Conservation (phyloP, 352 stramenopile species). For the Pilasporangium apinafurcum region DNA sequence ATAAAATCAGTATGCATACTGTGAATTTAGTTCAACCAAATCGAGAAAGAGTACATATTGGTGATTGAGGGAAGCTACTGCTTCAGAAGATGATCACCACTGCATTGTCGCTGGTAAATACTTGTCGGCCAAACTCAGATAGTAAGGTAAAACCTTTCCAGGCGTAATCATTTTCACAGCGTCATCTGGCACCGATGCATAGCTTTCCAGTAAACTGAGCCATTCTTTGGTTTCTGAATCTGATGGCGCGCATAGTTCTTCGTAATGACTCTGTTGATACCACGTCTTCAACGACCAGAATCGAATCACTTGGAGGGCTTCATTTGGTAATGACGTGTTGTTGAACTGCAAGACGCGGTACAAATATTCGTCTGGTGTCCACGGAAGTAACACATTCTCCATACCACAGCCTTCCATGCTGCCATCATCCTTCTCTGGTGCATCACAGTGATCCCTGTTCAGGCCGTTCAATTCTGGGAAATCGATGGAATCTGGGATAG, state of each 20-base stretch:
- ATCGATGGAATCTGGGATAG: constrained; percentile 54
- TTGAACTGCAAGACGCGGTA: constrained; percentile 62
- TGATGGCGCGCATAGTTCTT: constrained; percentile 28
- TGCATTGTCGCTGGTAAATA: constrained; percentile 60
- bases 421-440: not conserved
- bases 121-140: constrained; percentile 57
- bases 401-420: constrained; percentile 14
- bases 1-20: too few relatives aligned
- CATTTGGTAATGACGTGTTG: constrained; percentile 43
- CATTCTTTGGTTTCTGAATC: constrained; percentile 65
- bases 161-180: constrained; percentile 29
- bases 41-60: too few relatives aligned
- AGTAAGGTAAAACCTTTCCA: constrained; percentile 51
- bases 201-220: constrained; percentile 36
- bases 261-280: constrained; percentile 53
- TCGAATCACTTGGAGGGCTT: constrained; percentile 56
- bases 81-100: constrained; percentile 37
- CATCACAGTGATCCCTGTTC: constrained; percentile 45
- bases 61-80: too few relatives aligned
- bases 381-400: constrained; percentile 43
- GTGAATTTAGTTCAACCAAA: too few relatives aligned
- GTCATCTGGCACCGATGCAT: constrained; percentile 28
- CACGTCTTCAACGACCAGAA: constrained; percentile 76
- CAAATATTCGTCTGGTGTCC: constrained; percentile 79
- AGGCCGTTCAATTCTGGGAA: constrained; percentile 58